Conservation (phyloP, 2,329 filamentous ascomycete genomes). For the Akanthomyces muscarius region DNA sequence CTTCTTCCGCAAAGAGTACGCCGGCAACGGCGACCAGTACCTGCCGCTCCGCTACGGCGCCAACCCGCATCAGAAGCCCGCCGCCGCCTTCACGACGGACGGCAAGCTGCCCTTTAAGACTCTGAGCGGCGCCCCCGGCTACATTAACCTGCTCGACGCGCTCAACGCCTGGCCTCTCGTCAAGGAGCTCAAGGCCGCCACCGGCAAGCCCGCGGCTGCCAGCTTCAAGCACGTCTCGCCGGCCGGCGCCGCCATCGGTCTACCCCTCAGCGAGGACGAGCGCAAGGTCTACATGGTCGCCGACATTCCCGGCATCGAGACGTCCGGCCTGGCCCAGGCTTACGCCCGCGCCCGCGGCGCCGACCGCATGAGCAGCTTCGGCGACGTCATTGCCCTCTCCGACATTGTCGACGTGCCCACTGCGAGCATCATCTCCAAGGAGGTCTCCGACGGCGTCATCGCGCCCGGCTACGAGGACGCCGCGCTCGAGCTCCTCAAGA, state of each 20-base stretch:
- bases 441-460: constrained; percentile 96
- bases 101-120: constrained; percentile 90
- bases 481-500: constrained; percentile 85
- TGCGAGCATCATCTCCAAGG: constrained; percentile 94
- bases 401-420: constrained; percentile 88
- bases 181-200: constrained; percentile 87
- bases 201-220: constrained; percentile 84
- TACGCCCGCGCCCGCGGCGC: constrained; percentile 94
- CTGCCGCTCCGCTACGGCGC: constrained; percentile 86
- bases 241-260: constrained; percentile 89
- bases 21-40: constrained; percentile 77
- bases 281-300: constrained; percentile 98
- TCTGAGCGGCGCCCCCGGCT: constrained; percentile 82
- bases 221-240: constrained; percentile 99
- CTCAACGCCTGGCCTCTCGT: constrained; percentile 97
- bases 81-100: constrained; percentile 72
- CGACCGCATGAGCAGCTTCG: constrained; percentile 98
- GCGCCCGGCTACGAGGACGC: constrained; percentile 81
- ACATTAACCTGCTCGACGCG: constrained; percentile 95
- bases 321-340: constrained; percentile 82
- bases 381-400: constrained; percentile 90
- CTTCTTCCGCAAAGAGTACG: constrained; percentile 98
- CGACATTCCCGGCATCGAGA: constrained; percentile 85
- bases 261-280: constrained; percentile 80
- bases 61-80: constrained; percentile 98